phyloP scores from a whole-genome alignment of 2,329 filamentous ascomycete species.

The Exophiala calicioides region DNA sequence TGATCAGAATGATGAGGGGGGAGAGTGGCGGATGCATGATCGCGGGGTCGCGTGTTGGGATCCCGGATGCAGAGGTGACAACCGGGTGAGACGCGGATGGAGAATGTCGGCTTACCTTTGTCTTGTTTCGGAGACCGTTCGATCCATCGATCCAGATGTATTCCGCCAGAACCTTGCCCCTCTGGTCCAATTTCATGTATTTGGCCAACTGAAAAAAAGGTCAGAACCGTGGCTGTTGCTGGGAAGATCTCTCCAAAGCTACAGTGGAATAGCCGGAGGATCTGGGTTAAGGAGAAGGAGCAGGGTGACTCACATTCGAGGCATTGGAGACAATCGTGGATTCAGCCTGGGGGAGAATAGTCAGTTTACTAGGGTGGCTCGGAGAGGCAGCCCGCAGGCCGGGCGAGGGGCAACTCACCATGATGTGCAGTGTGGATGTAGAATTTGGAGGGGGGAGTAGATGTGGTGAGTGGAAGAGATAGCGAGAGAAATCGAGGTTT shows the following conservation, averaged over 20 bases:
- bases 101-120: conserved; percentile 70
- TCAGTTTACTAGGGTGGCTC: conserved; percentile 5
- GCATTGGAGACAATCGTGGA: conserved; percentile 49
- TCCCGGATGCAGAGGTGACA: conserved; percentile 3
- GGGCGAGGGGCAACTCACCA: conserved; percentile 20
- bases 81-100: conserved; percentile 1
- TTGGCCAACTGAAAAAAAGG: conserved; percentile 71
- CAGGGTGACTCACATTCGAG: conserved; percentile 41
- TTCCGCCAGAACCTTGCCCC: conserved; percentile 85
- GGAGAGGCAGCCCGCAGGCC: neutral
- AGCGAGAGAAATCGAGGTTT: neutral
- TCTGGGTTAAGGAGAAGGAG: conserved; percentile 9
- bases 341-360: conserved; percentile 36
- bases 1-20: conserved; percentile 1
- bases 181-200: conserved; percentile 88
- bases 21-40: neutral
- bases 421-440: conserved; percentile 14
- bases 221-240: too few relatives aligned
- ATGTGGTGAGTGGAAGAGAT: neutral
- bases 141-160: conserved; percentile 93
- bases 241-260: too few relatives aligned
- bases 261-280: too few relatives aligned
- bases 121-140: conserved; percentile 89
- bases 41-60: neutral
- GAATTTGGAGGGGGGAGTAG: neutral